Percentiles rank a stretch among this genome's conserved stretches.
Evolutionary conservation across 768 basidiomycete species (phyloP).

Genomic region (Russula lepida): DNA sequence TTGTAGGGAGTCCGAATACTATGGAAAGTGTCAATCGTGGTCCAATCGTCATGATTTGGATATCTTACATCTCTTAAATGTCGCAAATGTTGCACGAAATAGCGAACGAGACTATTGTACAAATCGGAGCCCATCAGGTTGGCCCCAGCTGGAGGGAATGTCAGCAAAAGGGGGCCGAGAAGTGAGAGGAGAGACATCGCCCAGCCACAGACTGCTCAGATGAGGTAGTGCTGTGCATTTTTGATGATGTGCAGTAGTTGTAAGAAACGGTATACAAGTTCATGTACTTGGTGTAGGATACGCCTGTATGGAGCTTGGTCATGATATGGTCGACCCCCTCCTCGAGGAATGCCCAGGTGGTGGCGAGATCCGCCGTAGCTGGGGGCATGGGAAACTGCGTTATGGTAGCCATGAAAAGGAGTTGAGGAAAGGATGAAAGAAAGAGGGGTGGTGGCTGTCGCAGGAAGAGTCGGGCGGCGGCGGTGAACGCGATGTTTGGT

Average conservation of each 20-base stretch:
- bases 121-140: constrained; percentile 97
- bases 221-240: constrained; percentile 49
- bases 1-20: constrained; percentile 74
- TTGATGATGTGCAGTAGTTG: constrained; percentile 93
- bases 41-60: constrained; percentile 25
- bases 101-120: constrained; percentile 89
- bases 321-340: constrained; percentile 88
- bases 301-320: constrained; percentile 82
- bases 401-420: constrained; percentile 8
- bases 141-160: constrained; percentile 57
- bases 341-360: constrained; percentile 85
- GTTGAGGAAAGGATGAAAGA: background rate
- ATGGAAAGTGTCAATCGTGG: constrained; percentile 7
- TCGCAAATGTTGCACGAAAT: constrained; percentile 79
- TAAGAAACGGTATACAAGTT: constrained; percentile 86
- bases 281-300: constrained; percentile 88
- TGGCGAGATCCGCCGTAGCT: constrained; percentile 56
- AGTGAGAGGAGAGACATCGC: constrained; percentile 40
- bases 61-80: constrained; percentile 47
- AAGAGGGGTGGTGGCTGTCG: constrained; percentile 10
- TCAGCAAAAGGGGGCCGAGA: background rate
- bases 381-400: constrained; percentile 44
- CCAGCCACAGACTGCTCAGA: constrained; percentile 32
- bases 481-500: no score
- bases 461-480: constrained; percentile 5